Conservation (phyloP, 345 rosid species). For the Aegle marmelos region DNA sequence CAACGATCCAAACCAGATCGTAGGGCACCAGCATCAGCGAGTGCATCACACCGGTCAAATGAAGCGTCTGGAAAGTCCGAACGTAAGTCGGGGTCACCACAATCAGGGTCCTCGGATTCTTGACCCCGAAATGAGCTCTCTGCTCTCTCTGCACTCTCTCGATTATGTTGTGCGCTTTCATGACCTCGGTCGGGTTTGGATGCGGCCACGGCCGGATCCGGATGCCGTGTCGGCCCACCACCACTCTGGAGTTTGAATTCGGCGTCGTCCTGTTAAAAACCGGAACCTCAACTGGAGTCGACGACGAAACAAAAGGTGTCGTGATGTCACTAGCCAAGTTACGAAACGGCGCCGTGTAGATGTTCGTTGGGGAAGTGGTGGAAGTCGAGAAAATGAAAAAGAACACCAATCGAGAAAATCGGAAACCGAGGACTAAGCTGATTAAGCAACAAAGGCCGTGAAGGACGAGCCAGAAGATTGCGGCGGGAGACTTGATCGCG, state of each 20-base stretch:
- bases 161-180: conserved; percentile 88
- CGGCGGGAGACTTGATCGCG: conserved; percentile 59
- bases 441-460: conserved; percentile 87
- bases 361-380: conserved; percentile 23
- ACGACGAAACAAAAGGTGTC: conserved; percentile 15
- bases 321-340: conserved; percentile 15
- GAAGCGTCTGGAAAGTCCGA: conserved; percentile 87
- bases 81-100: conserved; percentile 94
- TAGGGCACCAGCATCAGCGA: conserved; percentile 85
- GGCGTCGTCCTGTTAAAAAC: conserved; percentile 35
- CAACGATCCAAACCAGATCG: conserved; percentile 89
- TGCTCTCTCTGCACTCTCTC: conserved; percentile 93
- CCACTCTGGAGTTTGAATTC: conserved; percentile 56
- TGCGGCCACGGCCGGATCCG: conserved; percentile 99
- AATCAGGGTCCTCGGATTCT: conserved; percentile 56
- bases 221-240: conserved; percentile 98
- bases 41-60: conserved; percentile 91
- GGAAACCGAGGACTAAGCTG: conserved; percentile 82
- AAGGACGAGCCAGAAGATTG: conserved; percentile 69
- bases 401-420: conserved; percentile 92
- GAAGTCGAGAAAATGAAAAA: conserved; percentile 83
- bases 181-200: conserved; percentile 83
- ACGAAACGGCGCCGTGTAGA: conserved; percentile 67
- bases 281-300: conserved; percentile 24
- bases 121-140: conserved; percentile 65